These are phyloP conservation scores for Tilletiopsis washingtonensis DNA, from an alignment of 1,284 basidiomycete species.

Conservation along the genomic window DNA sequence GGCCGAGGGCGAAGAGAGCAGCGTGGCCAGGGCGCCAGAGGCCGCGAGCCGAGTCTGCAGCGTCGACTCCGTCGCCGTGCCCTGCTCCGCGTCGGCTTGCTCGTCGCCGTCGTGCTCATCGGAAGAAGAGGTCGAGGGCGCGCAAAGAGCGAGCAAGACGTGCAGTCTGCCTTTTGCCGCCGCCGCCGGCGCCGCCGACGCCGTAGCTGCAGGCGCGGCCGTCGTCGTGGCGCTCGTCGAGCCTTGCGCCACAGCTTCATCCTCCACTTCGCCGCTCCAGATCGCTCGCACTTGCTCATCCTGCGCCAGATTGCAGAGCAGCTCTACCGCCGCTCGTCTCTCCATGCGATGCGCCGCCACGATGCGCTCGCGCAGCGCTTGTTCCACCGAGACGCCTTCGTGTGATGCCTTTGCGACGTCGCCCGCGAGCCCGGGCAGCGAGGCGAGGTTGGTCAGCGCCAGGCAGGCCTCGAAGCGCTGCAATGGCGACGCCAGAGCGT, in stretches of 20 bases:
- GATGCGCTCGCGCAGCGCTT: conserved; percentile 55
- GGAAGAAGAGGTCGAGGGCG: no score
- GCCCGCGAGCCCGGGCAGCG: conserved; percentile 42
- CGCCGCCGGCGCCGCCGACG: no score
- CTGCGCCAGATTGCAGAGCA: conserved; percentile 83
- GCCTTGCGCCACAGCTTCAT: neutral
- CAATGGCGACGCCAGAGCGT: conserved; percentile 57
- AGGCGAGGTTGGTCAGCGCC: conserved; percentile 90
- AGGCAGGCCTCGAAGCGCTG: conserved; percentile 87
- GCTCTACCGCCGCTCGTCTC: conserved; percentile 76
- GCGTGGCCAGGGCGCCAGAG: no score
- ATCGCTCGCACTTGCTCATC: conserved; percentile 65
- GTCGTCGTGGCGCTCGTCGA: no score
- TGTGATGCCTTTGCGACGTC: neutral
- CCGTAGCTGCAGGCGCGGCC: no score
- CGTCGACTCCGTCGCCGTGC: no score
- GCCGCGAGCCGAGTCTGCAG: no score
- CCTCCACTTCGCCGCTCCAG: conserved; percentile 51
- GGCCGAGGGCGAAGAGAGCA: no score
- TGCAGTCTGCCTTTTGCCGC: no score
- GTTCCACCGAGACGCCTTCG: neutral
- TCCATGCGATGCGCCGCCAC: conserved; percentile 74
- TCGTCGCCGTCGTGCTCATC: no score
- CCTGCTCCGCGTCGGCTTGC: no score
- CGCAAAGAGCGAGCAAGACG: no score